Evolutionary conservation across 306 rosid species (phyloP), one percentile per base, ranked within the genome.

Genomic region (Phaseolus lunatus): DNA sequence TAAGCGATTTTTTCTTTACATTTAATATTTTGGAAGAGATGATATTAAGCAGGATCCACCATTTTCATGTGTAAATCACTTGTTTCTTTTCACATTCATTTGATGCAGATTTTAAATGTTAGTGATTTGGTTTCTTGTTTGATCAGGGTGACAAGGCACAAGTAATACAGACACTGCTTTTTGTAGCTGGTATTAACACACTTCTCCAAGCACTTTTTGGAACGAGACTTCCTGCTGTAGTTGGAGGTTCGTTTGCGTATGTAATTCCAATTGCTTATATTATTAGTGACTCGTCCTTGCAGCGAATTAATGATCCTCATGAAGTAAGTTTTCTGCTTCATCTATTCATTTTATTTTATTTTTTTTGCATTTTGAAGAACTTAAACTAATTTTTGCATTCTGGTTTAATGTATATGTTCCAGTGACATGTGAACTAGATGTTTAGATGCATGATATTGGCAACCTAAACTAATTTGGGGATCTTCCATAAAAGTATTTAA

Each of bases 151-250:
- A 92, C 67, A 92, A 92, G 78, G 97, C 88, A 48, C 88, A 85
- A 26, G 97, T 92, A 20, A 87, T 92, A 76, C 97, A 92, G 81
- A 92, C 97, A 29, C 85, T 92, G 52, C 96, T 92, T 45, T 92
- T 92, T 78, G 97, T 92, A 66, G 85, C 95, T 53, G 97, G 97
- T 43, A 64, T 90, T 63, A 92, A 92, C 80, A 92, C 97, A 41
- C 95, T 92, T 85, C 96, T 92, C 48, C 97, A 92, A 88, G 88
- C 97, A 65, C 97, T 92, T 63, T 92, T 92, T 15, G 97, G 97
- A 65, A 90, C 97, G 14, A 84, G 97, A 78, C 85, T 92, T 81
- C 97, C 97, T 6, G 86, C 95, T 5, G 96, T 92, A 14, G 93
- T 92, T 75, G 97, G 97, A 83, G 96, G 97, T 43, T 92, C 97